A percentile compares a stretch with the other conserved stretches of the same genome.
Evolutionary conservation across 768 basidiomycete genomes (phyloP).

Genomic region (Lentinula aciculospora): DNA sequence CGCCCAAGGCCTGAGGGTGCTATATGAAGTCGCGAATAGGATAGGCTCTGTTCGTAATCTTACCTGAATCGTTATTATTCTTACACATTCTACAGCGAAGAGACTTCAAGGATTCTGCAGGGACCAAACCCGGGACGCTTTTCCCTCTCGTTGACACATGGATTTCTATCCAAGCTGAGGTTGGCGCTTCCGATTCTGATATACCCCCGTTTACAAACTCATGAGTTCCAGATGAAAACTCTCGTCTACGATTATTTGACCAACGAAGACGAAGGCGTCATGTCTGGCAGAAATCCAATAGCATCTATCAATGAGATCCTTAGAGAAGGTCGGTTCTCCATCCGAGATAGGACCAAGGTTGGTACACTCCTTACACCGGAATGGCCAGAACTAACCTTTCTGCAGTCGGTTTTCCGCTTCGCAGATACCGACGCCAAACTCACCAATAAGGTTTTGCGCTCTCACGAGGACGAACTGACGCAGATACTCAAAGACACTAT

Average conservation of each 20-base stretch:
- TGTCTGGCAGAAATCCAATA: constrained; percentile 81
- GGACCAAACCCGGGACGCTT: constrained; percentile 66
- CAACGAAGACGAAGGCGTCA: constrained; percentile 81
- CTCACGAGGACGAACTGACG: constrained; percentile 81
- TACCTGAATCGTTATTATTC: background rate
- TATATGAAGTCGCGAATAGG: constrained; percentile 85
- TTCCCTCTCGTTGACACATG: constrained; percentile 87
- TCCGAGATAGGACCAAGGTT: constrained; percentile 83
- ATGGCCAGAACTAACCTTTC: background rate
- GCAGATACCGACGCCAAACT: constrained; percentile 81
- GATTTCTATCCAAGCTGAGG: constrained; percentile 86
- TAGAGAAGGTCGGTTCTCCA: constrained; percentile 70
- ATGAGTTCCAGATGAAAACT: constrained; percentile 63
- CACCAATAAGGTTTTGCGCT: constrained; percentile 59
- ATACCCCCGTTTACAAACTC: background rate
- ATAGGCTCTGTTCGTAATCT: constrained; percentile 75
- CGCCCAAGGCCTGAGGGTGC: constrained; percentile 81
- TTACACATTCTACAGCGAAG: constrained; percentile 50
- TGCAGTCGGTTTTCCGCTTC: constrained; percentile 84
- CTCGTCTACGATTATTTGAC: constrained; percentile 86
- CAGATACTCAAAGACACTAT: constrained; percentile 84
- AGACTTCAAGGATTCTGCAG: constrained; percentile 85
- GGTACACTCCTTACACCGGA: background rate
- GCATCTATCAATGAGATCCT: constrained; percentile 92
- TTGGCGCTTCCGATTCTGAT: constrained; percentile 21